Evolutionary conservation across 495 filamentous ascomycete genomes (phyloP).

Genomic region (Xylaria scruposa): DNA sequence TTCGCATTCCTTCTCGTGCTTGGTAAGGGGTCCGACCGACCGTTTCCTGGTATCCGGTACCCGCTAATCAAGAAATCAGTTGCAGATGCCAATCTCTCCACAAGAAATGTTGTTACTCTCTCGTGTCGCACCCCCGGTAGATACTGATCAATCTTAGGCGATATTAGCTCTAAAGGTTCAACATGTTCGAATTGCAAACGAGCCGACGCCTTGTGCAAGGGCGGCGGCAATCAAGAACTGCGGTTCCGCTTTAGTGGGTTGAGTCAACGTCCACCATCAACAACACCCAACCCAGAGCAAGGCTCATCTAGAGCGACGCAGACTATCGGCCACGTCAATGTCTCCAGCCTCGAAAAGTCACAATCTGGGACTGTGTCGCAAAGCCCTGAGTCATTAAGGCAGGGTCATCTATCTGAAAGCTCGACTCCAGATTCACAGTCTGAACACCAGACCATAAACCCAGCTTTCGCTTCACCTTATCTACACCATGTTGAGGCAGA

Average conservation of each 20-base stretch:
- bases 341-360: not conserved
- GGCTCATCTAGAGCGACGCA: not conserved
- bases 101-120: not conserved
- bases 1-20: conserved; percentile 1
- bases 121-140: not conserved
- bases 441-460: not conserved
- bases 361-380: not conserved
- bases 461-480: not conserved
- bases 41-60: not conserved
- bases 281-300: not conserved
- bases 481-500: not conserved
- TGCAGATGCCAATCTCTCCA: conserved; percentile 5
- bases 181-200: conserved; percentile 3
- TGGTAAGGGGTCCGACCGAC: not conserved
- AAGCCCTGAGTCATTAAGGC: not conserved
- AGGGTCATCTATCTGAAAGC: not conserved
- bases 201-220: not conserved
- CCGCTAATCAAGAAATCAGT: not conserved
- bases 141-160: not conserved
- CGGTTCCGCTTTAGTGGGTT: not conserved
- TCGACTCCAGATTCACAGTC: not conserved
- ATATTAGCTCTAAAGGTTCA: not conserved
- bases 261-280: not conserved
- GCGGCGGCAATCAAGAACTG: conserved; percentile 6
- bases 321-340: not conserved